Conservation (phyloP, 805 yeast genomes). For the Maudiozyma saulgeensis region DNA sequence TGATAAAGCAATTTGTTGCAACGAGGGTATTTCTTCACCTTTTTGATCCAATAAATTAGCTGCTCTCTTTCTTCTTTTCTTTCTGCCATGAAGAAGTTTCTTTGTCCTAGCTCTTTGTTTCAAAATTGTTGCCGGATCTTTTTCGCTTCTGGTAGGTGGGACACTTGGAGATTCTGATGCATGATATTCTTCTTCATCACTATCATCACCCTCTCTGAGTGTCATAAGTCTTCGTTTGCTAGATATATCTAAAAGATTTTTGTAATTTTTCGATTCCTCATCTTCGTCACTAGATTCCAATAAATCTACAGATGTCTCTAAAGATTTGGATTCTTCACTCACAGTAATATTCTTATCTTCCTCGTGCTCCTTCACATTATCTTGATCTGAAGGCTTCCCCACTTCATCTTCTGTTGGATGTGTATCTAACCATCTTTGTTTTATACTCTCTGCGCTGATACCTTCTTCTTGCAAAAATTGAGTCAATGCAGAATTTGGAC, state of each 20-base stretch:
- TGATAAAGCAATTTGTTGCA: conserved; percentile 76
- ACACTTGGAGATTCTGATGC: background rate
- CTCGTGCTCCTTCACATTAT: background rate
- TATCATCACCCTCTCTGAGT: conserved; percentile 25
- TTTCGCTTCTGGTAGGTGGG: background rate
- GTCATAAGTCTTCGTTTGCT: conserved; percentile 11
- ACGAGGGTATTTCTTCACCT: conserved; percentile 50
- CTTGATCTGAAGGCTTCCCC: conserved; percentile 11
- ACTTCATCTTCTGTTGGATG: conserved; percentile 16
- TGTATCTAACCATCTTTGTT: conserved; percentile 36
- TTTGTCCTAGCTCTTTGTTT: conserved; percentile 36
- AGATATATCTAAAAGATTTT: background rate
- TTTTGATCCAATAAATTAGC: conserved; percentile 72
- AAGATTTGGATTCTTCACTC: background rate
- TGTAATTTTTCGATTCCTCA: conserved; percentile 5
- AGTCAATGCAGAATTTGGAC: conserved; percentile 79
- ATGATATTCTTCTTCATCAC: conserved; percentile 26
- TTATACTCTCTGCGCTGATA: conserved; percentile 70
- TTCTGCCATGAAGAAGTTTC: conserved; percentile 48
- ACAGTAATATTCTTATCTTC: background rate
- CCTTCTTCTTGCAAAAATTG: conserved; percentile 85
- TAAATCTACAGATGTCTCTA: background rate
- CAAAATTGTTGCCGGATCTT: conserved; percentile 7
- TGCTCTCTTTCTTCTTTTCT: conserved; percentile 69
- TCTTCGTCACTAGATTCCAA: background rate